A percentile compares a stretch with the other conserved stretches of the same genome.
Conservation (phyloP, 225 moss, liverwort and hornwort genomes). For the Climacium dendroides region DNA sequence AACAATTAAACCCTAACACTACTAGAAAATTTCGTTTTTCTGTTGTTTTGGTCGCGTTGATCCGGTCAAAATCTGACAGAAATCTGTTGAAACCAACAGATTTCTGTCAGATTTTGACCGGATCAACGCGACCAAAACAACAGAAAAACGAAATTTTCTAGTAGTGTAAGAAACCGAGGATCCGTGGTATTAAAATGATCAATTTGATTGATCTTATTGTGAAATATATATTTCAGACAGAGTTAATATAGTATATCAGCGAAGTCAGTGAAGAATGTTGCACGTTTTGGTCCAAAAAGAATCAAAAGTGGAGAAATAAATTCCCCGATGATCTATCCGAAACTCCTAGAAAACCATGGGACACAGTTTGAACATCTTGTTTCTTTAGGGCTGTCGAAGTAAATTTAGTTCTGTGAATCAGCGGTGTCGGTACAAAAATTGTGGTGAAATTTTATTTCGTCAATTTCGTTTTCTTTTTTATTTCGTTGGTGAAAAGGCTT, state of each 20-base stretch:
- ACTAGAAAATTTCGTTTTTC: no score
- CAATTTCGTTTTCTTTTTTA: neutral
- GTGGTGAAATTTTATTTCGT: neutral
- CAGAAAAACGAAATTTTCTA: no score
- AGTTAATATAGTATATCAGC: neutral
- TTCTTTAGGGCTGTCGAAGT: neutral
- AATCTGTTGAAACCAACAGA: no score
- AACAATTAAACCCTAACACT: neutral
- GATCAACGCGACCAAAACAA: no score
- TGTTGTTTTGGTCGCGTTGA: no score
- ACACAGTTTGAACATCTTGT: neutral
- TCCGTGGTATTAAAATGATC: neutral
- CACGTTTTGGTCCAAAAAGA: neutral
- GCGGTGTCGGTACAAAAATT: neutral
- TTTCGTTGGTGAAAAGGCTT: neutral
- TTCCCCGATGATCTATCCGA: neutral
- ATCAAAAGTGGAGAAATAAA: neutral
- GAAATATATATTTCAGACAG: neutral
- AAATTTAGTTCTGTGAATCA: neutral
- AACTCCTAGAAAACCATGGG: neutral
- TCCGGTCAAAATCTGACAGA: no score
- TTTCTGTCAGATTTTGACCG: no score
- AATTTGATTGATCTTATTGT: neutral
- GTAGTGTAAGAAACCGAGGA: neutral
- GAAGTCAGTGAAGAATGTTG: neutral